Evolutionary conservation across 257 asterid species (phyloP).

Genomic region (Przewalskia tangutica): DNA sequence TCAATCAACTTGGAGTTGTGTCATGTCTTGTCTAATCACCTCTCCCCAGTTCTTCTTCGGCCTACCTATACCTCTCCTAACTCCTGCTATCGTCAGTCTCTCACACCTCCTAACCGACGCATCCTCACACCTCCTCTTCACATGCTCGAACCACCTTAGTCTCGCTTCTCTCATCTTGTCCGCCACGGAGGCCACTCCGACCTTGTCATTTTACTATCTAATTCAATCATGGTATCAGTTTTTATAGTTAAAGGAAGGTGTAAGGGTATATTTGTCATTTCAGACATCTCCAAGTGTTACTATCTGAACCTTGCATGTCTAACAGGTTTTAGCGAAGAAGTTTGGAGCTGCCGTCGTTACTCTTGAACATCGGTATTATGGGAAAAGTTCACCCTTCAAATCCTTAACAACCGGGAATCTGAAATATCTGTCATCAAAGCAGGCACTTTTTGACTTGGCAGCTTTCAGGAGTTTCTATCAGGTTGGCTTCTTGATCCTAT

Average conservation of each 20-base stretch:
- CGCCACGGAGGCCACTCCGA: too few species aligned
- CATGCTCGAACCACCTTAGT: too few species aligned
- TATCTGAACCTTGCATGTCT: constrained; percentile 17
- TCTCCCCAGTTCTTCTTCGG: too few species aligned
- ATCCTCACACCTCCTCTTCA: too few species aligned
- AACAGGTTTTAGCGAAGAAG: constrained; percentile 86
- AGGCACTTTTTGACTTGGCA: constrained; percentile 93
- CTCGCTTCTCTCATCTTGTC: too few species aligned
- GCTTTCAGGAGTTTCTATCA: constrained; percentile 80
- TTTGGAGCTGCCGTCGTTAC: constrained; percentile 92
- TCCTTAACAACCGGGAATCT: constrained; percentile 67
- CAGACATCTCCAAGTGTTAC: background rate
- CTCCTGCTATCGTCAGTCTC: too few species aligned
- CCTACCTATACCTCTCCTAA: too few species aligned
- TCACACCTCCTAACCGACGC: too few species aligned
- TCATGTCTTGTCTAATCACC: too few species aligned
- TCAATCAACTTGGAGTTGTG: too few species aligned
- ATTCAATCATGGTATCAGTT: background rate
- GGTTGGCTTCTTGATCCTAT: constrained; percentile 30
- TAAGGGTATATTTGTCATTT: background rate
- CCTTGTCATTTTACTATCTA: background rate
- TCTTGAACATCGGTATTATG: constrained; percentile 92
- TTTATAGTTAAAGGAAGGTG: background rate
- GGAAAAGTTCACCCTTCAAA: constrained; percentile 77
- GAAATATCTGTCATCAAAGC: constrained; percentile 84